Percentiles rank a stretch among this genome's conserved stretches.
Evolutionary conservation across 345 rosid species (phyloP).

Genomic region (Citrus reticulata): DNA sequence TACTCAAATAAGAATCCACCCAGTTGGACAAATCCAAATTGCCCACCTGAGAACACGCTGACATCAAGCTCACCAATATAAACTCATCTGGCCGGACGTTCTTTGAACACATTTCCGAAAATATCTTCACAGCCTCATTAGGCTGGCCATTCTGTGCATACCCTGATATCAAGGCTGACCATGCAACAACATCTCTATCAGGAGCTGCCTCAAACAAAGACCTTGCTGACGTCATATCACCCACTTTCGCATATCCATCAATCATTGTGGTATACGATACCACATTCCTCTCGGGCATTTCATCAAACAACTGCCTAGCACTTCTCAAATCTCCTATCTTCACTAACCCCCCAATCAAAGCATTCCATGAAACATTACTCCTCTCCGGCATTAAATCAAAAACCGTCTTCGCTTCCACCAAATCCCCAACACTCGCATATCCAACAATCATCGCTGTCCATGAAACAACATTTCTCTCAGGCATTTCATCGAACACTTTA

Average conservation of each 20-base stretch:
- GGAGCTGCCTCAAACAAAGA: conserved; percentile 46
- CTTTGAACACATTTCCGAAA: conserved; percentile 32
- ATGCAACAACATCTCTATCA: conserved; percentile 41
- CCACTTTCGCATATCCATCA: conserved; percentile 46
- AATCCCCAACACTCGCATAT: conserved; percentile 43
- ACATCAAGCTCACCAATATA: conserved; percentile 54
- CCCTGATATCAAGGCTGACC: conserved; percentile 67
- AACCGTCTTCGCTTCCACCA: conserved; percentile 41
- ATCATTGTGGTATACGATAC: conserved; percentile 41
- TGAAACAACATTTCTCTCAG: conserved; percentile 50
- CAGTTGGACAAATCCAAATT: conserved; percentile 50
- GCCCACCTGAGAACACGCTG: conserved; percentile 74
- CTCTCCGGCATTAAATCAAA: conserved; percentile 59
- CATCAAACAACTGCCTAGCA: conserved; percentile 38
- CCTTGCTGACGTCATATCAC: conserved; percentile 46
- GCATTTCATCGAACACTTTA: conserved; percentile 59
- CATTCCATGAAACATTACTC: conserved; percentile 60
- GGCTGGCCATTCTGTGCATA: conserved; percentile 61
- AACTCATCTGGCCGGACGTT: conserved; percentile 58
- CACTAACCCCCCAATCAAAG: conserved; percentile 45
- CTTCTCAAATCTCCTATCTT: conserved; percentile 43
- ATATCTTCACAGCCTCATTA: conserved; percentile 41
- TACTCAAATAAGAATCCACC: conserved; percentile 49
- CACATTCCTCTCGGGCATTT: conserved; percentile 35
- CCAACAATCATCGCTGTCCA: conserved; percentile 80